phyloP scores from a whole-genome alignment of 768 basidiomycete species.

The Psilocybe subaeruginosa region DNA sequence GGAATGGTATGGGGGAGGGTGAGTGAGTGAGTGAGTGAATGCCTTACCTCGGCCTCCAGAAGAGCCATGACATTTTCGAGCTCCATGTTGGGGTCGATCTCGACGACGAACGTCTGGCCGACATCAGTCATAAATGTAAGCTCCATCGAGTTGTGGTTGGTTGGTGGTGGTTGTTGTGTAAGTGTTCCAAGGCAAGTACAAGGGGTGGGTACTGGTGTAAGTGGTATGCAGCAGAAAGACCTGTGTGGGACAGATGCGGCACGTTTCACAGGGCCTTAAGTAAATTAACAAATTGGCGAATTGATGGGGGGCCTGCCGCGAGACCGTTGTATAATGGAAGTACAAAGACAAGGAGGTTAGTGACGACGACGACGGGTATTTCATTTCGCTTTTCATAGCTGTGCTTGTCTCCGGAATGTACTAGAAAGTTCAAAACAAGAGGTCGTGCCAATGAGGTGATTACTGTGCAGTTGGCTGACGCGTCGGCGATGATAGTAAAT shows the following conservation, averaged over 20 bases:
- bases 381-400: background rate
- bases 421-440: slow-evolving; percentile 12
- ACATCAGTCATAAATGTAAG: slow-evolving; percentile 73
- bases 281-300: background rate
- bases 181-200: background rate
- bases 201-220: background rate
- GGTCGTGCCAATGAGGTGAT: background rate
- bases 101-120: slow-evolving; percentile 67
- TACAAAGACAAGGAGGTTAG: background rate
- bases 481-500: background rate
- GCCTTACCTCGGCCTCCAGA: slow-evolving; percentile 92
- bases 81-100: slow-evolving; percentile 90
- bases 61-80: slow-evolving; percentile 92
- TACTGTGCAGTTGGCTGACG: slow-evolving; percentile 2
- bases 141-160: slow-evolving; percentile 48
- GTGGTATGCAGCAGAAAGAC: background rate
- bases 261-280: slow-evolving; percentile 6
- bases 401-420: slow-evolving; percentile 11
- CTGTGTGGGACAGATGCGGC: slow-evolving; percentile 2
- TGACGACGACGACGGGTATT: background rate
- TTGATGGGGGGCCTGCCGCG: background rate
- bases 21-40: background rate
- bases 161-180: background rate
- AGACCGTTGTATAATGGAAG: background rate
- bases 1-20: background rate